Evolutionary conservation across 2,329 filamentous ascomycete species (phyloP), one percentile per base, ranked within the genome.

Genomic region (Elsinoe batatas): DNA sequence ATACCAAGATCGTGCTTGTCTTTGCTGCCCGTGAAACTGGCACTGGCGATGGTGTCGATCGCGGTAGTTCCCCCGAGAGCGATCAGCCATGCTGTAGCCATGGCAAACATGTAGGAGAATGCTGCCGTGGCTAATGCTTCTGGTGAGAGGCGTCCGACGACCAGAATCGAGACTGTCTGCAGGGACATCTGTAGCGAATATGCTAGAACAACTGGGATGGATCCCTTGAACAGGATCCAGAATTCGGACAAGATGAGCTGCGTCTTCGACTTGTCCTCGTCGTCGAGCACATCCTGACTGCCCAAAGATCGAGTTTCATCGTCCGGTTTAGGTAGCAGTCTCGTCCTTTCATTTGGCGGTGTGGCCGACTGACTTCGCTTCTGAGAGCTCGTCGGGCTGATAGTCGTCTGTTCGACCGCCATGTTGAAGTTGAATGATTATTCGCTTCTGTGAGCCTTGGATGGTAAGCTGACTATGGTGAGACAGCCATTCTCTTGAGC

Each of bases 101-200:
- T 90, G 55, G 89, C 89, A 63, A 95, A 95, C 89, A 95, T 95
- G 74, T 93, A 91, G 1, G 86, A 87, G 64, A 95, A 95, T 0
- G 89, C 88, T 1, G 88, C 85, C 0, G 85, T 87, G 0, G 89
- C 87, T 5, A 95, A 73, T 1, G 88, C 83, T 68, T 93, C 85
- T 1, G 89, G 84, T 0, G 86, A 91, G 0, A 89, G 73, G 2
- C 87, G 82, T 8, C 89, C 89, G 2, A 88, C 88, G 36, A 95
- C 83, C 44, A 95, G 73, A 3, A 95, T 87, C 0, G 88, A 93
- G 1, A 87, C 67, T 0, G 89, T 94, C 66, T 95, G 89, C 0
- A 95, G 74, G 4, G 85, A 90, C 68, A 91, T 94, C 59, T 95
- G 89, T 4, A 95, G 76, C 7, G 85, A 85, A 69, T 95, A 95